phyloP scores from a whole-genome alignment of 495 filamentous ascomycete genomes.

The Daldinia childiae region DNA sequence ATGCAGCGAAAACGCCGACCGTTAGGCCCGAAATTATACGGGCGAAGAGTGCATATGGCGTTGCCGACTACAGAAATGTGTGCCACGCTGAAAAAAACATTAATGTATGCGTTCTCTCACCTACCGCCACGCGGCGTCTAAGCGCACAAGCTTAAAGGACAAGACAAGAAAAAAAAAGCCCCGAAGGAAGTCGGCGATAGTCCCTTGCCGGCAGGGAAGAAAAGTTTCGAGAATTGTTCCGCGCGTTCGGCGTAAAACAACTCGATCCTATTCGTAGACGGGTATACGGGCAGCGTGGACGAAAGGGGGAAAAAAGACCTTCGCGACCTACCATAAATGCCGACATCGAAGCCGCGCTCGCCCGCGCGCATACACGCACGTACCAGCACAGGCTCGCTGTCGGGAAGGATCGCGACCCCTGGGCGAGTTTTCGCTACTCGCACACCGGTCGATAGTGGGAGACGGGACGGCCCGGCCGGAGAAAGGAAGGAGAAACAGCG shows the following conservation, averaged over 20 bases:
- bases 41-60: neutral
- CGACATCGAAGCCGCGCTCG: neutral
- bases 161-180: neutral
- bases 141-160: neutral
- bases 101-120: neutral
- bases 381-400: slow-evolving; percentile 22
- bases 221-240: neutral
- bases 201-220: neutral
- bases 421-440: slow-evolving; percentile 3
- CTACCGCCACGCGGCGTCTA: neutral
- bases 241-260: neutral
- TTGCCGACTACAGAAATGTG: neutral
- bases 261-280: neutral
- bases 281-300: neutral
- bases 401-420: slow-evolving; percentile 40
- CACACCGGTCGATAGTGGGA: slow-evolving; percentile 25
- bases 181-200: neutral
- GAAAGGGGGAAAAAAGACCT: neutral
- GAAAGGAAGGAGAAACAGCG: slow-evolving; percentile 38
- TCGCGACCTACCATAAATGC: neutral
- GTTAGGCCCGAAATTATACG: neutral
- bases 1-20: neutral
- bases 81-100: neutral
- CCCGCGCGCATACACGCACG: neutral
- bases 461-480: slow-evolving; percentile 42